These are phyloP conservation scores for Xylaria castorea DNA, from an alignment of 495 filamentous ascomycete genomes.

Conservation along the genomic window DNA sequence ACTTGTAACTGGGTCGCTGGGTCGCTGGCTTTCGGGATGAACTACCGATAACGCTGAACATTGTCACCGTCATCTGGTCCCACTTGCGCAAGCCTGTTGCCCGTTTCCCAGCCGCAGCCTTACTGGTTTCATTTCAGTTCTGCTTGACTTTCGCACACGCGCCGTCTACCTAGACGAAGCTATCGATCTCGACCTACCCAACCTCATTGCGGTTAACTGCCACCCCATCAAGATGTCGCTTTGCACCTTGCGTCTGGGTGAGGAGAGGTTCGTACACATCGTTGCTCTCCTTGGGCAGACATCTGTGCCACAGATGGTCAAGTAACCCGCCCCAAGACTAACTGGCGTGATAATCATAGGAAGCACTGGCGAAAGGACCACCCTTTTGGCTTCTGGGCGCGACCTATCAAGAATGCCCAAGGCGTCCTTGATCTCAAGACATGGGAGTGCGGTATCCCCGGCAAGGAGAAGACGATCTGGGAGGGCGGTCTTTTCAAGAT, in stretches of 20 bases:
- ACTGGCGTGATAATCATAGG: constrained; percentile 53
- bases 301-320: neutral
- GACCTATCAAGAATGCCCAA: constrained; percentile 77
- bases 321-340: neutral
- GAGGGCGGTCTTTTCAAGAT: constrained; percentile 96
- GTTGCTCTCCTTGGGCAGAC: neutral
- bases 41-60: neutral
- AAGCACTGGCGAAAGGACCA: constrained; percentile 98
- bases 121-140: neutral
- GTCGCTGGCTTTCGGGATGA: neutral
- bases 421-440: constrained; percentile 90
- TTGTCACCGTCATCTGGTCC: neutral
- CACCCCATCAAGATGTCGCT: constrained; percentile 69
- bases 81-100: neutral
- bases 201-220: neutral
- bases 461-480: constrained; percentile 95
- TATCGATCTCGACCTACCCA: neutral
- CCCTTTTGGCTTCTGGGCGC: constrained; percentile 96
- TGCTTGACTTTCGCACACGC: neutral
- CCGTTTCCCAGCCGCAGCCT: constrained; percentile 15
- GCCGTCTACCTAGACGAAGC: neutral
- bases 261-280: constrained; percentile 74
- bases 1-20: too few relatives aligned
- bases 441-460: constrained; percentile 96
- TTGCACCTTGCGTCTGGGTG: constrained; percentile 84